phyloP scores from a whole-genome alignment of 140 eudicot genomes.

The Oenanthe javanica region DNA sequence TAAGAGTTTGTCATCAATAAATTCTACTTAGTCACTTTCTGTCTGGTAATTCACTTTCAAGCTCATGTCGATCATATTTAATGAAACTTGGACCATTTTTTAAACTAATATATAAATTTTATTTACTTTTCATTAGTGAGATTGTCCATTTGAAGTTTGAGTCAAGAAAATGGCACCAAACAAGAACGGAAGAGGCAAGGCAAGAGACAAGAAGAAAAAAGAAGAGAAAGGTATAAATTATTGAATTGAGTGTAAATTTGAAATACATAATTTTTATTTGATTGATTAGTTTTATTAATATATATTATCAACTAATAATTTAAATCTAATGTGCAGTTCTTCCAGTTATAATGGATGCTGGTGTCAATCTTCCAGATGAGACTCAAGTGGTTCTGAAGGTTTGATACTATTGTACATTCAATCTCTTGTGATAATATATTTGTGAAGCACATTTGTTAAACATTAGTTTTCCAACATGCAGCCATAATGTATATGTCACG shows the following conservation, averaged over 20 bases:
- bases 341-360: slow-evolving; percentile 84
- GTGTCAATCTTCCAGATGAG: slow-evolving; percentile 90
- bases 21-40: neutral
- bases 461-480: neutral
- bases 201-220: slow-evolving; percentile 10
- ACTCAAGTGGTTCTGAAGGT: slow-evolving; percentile 43
- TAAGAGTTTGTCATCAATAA: neutral
- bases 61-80: neutral
- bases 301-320: neutral
- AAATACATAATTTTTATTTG: neutral
- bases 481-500: neutral
- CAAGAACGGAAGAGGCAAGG: slow-evolving; percentile 15
- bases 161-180: neutral
- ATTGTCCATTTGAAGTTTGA: neutral
- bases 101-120: no score
- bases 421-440: neutral
- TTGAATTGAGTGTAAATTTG: neutral
- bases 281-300: slow-evolving; percentile 7
- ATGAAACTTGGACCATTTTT: neutral
- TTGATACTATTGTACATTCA: no score
- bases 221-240: slow-evolving; percentile 2
- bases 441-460: neutral
- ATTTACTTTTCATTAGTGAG: neutral
- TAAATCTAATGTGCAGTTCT: slow-evolving; percentile 29
- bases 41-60: neutral